These are phyloP conservation scores for Aphanomyces euteiches DNA, from an alignment of 352 stramenopile genomes.

Conservation along the genomic window DNA sequence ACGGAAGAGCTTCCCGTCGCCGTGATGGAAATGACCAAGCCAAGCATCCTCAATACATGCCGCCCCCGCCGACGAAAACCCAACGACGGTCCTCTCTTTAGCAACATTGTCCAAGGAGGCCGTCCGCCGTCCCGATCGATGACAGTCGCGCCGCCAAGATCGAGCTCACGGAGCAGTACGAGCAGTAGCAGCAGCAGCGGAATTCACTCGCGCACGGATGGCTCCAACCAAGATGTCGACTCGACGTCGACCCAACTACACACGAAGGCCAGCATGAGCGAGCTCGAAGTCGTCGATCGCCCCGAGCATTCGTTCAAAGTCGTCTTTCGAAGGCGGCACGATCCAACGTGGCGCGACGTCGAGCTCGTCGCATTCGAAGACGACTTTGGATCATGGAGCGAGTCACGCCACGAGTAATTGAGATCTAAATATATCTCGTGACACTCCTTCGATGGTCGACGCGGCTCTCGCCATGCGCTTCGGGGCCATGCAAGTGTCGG, in stretches of 20 bases:
- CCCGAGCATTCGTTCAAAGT: constrained; percentile 5
- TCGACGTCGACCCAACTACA: neutral
- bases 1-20: neutral
- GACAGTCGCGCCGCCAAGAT: neutral
- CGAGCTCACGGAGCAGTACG: no score
- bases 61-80: neutral
- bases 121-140: neutral
- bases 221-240: neutral
- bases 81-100: neutral
- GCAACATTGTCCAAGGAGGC: constrained; percentile 8
- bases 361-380: constrained; percentile 5
- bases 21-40: constrained; percentile 15
- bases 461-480: neutral
- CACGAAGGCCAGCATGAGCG: constrained; percentile 11
- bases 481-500: neutral
- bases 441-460: neutral
- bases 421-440: neutral
- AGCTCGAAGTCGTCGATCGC: neutral
- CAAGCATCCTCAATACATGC: constrained; percentile 1
- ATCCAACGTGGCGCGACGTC: neutral
- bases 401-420: neutral
- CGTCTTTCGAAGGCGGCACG: constrained; percentile 7
- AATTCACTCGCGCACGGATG: neutral
- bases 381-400: constrained; percentile 12
- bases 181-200: neutral